Evolutionary conservation across 2,329 filamentous ascomycete genomes (phyloP).

Genomic region (Pyrenophora tritici-repentis): DNA sequence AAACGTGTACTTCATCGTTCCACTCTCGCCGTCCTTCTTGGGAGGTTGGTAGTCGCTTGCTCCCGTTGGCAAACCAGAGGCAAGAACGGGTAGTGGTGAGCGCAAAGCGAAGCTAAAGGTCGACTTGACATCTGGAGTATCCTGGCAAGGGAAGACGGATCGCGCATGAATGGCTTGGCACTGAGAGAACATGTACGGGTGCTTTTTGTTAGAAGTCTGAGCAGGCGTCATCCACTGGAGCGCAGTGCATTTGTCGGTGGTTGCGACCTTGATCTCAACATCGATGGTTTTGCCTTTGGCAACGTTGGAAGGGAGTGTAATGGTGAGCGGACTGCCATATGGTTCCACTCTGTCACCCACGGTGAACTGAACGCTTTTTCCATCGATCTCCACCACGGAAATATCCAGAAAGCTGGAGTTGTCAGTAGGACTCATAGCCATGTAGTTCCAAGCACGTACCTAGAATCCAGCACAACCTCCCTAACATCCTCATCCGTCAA

Average conservation of each 20-base stretch:
- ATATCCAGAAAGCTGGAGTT: slow-evolving; percentile 69
- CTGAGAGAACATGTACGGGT: slow-evolving; percentile 97
- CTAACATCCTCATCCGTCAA: slow-evolving; percentile 73
- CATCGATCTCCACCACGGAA: slow-evolving; percentile 70
- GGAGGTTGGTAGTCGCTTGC: slow-evolving; percentile 56
- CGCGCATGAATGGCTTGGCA: slow-evolving; percentile 96
- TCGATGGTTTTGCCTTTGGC: slow-evolving; percentile 54
- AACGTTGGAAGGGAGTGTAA: slow-evolving; percentile 57
- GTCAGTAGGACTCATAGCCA: slow-evolving; percentile 1
- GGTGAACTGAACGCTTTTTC: slow-evolving; percentile 68
- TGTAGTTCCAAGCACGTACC: slow-evolving; percentile 31
- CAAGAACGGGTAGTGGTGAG: slow-evolving; percentile 86
- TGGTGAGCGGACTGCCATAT: slow-evolving; percentile 72
- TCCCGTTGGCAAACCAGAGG: slow-evolving; percentile 74
- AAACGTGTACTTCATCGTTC: slow-evolving; percentile 75
- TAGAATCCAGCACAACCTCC: slow-evolving; percentile 88
- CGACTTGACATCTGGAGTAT: slow-evolving; percentile 97
- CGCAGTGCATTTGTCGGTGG: slow-evolving; percentile 86
- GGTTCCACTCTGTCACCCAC: slow-evolving; percentile 72
- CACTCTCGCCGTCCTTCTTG: slow-evolving; percentile 58
- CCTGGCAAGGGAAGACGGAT: slow-evolving; percentile 94
- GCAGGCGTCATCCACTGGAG: slow-evolving; percentile 93
- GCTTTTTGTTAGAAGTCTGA: slow-evolving; percentile 93
- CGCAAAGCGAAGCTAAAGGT: slow-evolving; percentile 88
- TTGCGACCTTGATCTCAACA: slow-evolving; percentile 63